Evolutionary conservation across 108 stramenopile genomes (phyloP).

Genomic region (Skeletonema grethae): DNA sequence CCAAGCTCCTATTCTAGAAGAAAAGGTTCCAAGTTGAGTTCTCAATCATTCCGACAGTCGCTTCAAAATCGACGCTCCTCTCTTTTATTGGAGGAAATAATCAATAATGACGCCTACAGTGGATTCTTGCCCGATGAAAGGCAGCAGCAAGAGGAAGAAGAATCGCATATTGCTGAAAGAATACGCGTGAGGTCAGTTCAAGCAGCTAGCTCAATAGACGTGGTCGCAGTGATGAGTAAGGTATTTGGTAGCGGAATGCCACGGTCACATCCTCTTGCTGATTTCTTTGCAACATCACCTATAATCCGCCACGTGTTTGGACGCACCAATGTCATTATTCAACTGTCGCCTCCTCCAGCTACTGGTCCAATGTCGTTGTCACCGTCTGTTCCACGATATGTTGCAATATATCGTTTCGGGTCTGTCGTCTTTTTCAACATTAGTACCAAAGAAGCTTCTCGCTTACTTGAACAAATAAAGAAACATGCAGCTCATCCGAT

Average conservation of each 20-base stretch:
- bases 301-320: constrained; percentile 70
- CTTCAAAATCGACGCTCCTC: constrained; percentile 42
- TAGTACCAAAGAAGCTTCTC: constrained; percentile 59
- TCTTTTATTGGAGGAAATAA: constrained; percentile 38
- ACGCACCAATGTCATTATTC: constrained; percentile 61
- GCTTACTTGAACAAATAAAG: constrained; percentile 71
- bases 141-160: constrained; percentile 38
- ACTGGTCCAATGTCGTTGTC: constrained; percentile 34
- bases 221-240: constrained; percentile 63
- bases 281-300: constrained; percentile 48
- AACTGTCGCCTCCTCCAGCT: constrained; percentile 52
- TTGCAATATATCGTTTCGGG: constrained; percentile 90
- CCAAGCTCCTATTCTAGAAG: not conserved
- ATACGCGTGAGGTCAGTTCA: constrained; percentile 67
- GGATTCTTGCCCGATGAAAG: constrained; percentile 34
- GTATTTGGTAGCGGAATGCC: constrained; percentile 64
- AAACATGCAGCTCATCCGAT: constrained; percentile 60
- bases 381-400: constrained; percentile 58
- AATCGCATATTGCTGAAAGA: constrained; percentile 34
- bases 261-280: constrained; percentile 44
- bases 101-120: constrained; percentile 34
- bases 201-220: constrained; percentile 74
- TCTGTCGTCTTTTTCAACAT: constrained; percentile 92
- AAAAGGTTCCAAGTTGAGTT: not conserved
- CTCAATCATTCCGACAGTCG: constrained; percentile 29